Base-by-base conservation (phyloP, 768 basidiomycete genomes). In the Antrodiella citrinella region DNA sequence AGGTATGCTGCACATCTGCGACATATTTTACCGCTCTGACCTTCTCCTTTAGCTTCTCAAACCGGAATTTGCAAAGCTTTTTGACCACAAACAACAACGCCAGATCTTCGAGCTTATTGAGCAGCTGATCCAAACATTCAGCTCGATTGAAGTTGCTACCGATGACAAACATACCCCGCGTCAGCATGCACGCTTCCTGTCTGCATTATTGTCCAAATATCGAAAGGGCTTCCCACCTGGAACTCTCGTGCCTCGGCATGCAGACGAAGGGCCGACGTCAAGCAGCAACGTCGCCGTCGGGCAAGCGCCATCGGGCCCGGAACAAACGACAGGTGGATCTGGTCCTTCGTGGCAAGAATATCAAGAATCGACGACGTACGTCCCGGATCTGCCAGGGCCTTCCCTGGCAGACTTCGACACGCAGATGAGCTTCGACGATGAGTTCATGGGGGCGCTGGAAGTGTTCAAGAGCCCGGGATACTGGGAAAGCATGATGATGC, bases 401-500 rank as follows among this genome's bases (percentile, higher is more conserved):
- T 2, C 76, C 77, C 0, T 66, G 73, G 46, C 52, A 42, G 11
- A 18, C 5, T 13, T 51, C 49, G 41, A 47, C 25, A 26, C 26
- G 24, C 18, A 13, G 25, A 19, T 26, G n/a, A n/a, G 21, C 47
- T 48, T 48, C 26, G 24, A 81, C 77, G 76, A 71, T 0, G 71
- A 84, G 42, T 75, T 80, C 64, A 70, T 86, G 53, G 86, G 85
- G 0, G 77, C 84, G 18, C 84, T 90, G 82, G 75, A 80, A 45
- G 80, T 80, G 23, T 69, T 91, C 49, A 81, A 84, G 54, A 85
- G 81, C 45, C 81, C 81, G 2, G 73, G 68, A 4, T 90, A 81
- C 76, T 88, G 84, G 86, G 66, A 74, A 40, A 84, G 77, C 45
- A 83, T 87, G 81, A 84, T 89, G 86, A 86, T 90, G 84, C 87